Percentiles rank a stretch among this genome's conserved stretches.
phyloP scores from a whole-genome alignment of 2,329 filamentous ascomycete genomes.

The Aspergillus brasiliensis region DNA sequence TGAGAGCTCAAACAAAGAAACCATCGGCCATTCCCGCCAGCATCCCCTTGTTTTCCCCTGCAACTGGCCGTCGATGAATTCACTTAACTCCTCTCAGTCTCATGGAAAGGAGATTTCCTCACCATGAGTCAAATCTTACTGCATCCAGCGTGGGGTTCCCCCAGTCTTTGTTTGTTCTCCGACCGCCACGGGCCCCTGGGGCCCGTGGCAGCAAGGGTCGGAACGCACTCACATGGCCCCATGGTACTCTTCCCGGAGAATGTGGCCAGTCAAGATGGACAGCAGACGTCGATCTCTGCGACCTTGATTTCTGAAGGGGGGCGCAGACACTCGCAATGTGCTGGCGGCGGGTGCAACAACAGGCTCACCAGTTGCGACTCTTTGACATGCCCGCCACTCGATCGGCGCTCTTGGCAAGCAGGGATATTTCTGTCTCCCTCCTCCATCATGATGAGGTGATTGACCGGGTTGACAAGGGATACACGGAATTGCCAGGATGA shows the following conservation, averaged over 20 bases:
- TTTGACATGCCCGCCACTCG: not conserved
- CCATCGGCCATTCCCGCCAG: not conserved
- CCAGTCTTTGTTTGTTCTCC: no score
- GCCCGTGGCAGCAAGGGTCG: not conserved
- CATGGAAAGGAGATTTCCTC: not conserved
- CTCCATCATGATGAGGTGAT: not conserved
- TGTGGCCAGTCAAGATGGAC: not conserved
- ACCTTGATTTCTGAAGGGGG: not conserved
- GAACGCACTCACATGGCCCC: not conserved
- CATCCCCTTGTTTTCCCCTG: not conserved
- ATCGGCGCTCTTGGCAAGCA: not conserved
- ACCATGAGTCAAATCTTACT: not conserved
- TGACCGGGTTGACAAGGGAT: not conserved
- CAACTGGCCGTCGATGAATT: not conserved
- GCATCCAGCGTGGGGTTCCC: no score
- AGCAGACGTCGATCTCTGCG: no score
- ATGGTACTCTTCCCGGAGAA: not conserved
- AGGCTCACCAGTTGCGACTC: not conserved
- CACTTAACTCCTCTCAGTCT: not conserved
- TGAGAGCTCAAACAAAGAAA: not conserved
- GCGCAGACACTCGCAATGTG: not conserved
- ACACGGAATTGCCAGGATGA: not conserved
- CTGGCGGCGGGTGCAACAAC: not conserved
- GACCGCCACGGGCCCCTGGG: no score
- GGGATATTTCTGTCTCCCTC: not conserved